Evolutionary conservation across 805 yeast species (phyloP).

Genomic region (Phaffomyces antillensis): DNA sequence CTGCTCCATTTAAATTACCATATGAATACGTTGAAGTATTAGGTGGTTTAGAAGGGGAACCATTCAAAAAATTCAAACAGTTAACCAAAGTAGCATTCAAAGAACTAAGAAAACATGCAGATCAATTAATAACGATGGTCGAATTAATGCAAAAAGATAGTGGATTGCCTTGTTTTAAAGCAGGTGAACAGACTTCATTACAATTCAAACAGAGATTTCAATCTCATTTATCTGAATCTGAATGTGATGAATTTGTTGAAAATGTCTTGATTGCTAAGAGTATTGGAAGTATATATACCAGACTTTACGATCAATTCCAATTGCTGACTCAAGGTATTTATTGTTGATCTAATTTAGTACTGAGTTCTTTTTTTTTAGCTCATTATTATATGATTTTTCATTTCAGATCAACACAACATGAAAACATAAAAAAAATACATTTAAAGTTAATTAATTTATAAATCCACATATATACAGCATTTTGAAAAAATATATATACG

Average conservation of each 20-base stretch:
- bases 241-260: constrained; percentile 74
- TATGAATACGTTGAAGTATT: constrained; percentile 81
- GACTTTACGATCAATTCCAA: constrained; percentile 93
- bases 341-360: constrained; percentile 29
- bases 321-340: constrained; percentile 92
- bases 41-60: constrained; percentile 67
- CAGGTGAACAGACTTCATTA: constrained; percentile 77
- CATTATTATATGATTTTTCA: too few relatives aligned
- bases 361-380: too few relatives aligned
- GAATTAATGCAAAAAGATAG: constrained; percentile 94
- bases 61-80: constrained; percentile 52
- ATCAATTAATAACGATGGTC: constrained; percentile 72
- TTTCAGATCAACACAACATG: too few relatives aligned
- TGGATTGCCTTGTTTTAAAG: constrained; percentile 81
- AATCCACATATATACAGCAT: background rate
- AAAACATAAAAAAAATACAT: too few relatives aligned
- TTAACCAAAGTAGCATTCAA: constrained; percentile 69
- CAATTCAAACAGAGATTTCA: constrained; percentile 79
- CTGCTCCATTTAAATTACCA: constrained; percentile 93
- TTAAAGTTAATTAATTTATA: too few relatives aligned
- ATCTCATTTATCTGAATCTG: constrained; percentile 62
- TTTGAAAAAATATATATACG: background rate
- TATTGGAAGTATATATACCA: constrained; percentile 79
- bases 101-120: constrained; percentile 65
- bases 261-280: constrained; percentile 70